Base-by-base conservation (phyloP, 1,139 yeast genomes). In the Suhomyces coccinellae region DNA sequence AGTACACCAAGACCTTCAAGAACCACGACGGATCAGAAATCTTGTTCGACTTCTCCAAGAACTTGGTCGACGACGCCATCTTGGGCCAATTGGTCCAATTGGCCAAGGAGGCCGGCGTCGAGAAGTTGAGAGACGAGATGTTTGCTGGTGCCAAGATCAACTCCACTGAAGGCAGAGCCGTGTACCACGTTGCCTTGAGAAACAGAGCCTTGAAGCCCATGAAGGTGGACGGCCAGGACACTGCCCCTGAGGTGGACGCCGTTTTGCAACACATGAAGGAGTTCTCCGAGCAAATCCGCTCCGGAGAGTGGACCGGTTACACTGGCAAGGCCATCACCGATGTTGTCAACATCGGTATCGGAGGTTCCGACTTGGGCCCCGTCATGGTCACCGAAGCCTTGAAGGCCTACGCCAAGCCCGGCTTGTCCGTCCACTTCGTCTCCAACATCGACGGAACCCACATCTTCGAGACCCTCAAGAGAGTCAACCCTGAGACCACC, bases 331-430 rank as follows among this genome's bases (percentile, higher is more conserved):
- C 78, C 58, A 93, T 93, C 69, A 87, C 95, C 58, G 96, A 90
- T 63, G 84, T 93, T 49, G 98, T 93, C 63, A 93, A 93, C 79
- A 88, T 93, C 62, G 99, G 99, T 71, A 93, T 93, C 65, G 99
- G 99, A 65, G 99, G 99, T 57, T 90, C 98, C 27, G 99, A 93
- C 69, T 80, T 93, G 62, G 99, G 99, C 59, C 99, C 99, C 41
- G 98, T 93, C 46, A 93, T 93, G 99, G 98, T 93, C 57, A 90
- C 97, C 49, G 98, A 93, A 74, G 97, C 99, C 32, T 81, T 93
- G 66, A 93, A 91, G 77, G 84, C 87, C 54, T 93, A 93, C 71
- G 75, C 91, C 52, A 77, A 85, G 61, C 83, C 84, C 52, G 87
- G 83, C 50, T 77, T 93, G 59, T 71, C 76, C 52, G 96, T 82